A percentile compares a stretch with the other conserved stretches of the same genome.
Evolutionary conservation across 192 early-diverging fungal species (phyloP).

Genomic region (Phycomyces nitens): DNA sequence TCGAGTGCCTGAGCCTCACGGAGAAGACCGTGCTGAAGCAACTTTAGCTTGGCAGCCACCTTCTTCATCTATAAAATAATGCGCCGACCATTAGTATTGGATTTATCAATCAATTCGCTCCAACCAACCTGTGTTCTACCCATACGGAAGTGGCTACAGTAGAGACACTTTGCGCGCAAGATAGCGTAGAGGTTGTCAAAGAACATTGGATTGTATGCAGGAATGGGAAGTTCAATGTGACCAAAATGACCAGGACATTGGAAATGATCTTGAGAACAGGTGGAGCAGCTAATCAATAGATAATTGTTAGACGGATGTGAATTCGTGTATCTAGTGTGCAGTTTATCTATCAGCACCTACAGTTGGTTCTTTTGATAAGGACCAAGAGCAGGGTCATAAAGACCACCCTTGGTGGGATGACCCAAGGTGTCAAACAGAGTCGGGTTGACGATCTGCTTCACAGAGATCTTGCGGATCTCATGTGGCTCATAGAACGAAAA

Average conservation of each 20-base stretch:
- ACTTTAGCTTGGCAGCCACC: conserved; percentile 72
- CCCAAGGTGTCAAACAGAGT: conserved; percentile 82
- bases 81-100: background rate
- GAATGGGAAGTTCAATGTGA: conserved; percentile 87
- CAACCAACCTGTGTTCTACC: conserved; percentile 51
- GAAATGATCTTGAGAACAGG: conserved; percentile 78
- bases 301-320: too few relatives aligned
- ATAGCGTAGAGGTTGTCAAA: conserved; percentile 88
- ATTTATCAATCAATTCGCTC: conserved; percentile 2
- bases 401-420: conserved; percentile 87
- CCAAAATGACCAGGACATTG: conserved; percentile 96
- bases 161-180: conserved; percentile 81
- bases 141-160: conserved; percentile 83
- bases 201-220: conserved; percentile 92
- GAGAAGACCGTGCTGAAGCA: conserved; percentile 85
- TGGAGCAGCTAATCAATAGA: conserved; percentile 80
- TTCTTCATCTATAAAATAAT: conserved; percentile 51
- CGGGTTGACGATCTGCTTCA: conserved; percentile 90
- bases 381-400: conserved; percentile 93
- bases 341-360: too few relatives aligned
- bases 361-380: conserved; percentile 79
- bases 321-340: too few relatives aligned
- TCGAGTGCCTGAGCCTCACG: conserved; percentile 84
- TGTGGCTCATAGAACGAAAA: conserved; percentile 89
- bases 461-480: conserved; percentile 90